phyloP scores from a whole-genome alignment of 768 basidiomycete species.

The Tricholoma sp. region DNA sequence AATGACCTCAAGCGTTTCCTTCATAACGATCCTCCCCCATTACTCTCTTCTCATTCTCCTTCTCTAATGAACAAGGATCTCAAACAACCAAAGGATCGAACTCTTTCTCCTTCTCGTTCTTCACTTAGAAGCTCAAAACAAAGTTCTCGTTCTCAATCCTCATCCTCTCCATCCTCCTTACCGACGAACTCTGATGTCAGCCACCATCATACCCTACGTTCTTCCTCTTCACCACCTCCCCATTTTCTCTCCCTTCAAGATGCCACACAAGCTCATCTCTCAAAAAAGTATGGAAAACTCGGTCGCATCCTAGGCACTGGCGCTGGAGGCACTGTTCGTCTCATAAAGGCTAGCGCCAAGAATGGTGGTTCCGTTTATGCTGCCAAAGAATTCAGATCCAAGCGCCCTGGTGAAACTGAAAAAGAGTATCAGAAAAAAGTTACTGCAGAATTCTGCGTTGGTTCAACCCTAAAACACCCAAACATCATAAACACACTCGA shows the following conservation, averaged over 20 bases:
- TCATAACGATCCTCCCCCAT: conserved; percentile 57
- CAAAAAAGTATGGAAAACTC: conserved; percentile 99
- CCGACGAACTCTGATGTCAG: conserved; percentile 3
- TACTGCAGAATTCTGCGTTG: conserved; percentile 98
- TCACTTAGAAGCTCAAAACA: conserved; percentile 14
- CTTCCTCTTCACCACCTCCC: conserved; percentile 29
- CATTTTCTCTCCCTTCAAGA: conserved; percentile 53
- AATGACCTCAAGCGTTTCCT: conserved; percentile 95
- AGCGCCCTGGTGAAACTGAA: conserved; percentile 81
- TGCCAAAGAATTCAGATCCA: conserved; percentile 95
- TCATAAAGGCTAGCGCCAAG: conserved; percentile 85
- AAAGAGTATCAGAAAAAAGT: conserved; percentile 99
- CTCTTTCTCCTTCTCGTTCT: conserved; percentile 28
- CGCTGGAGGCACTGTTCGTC: conserved; percentile 95
- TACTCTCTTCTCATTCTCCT: conserved; percentile 22
- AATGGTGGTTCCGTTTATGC: conserved; percentile 84
- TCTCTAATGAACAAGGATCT: conserved; percentile 25
- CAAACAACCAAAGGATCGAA: conserved; percentile 42
- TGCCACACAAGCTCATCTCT: conserved; percentile 83
- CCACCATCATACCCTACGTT: conserved; percentile 13
- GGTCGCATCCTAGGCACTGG: conserved; percentile 92
- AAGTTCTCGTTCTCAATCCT: conserved; percentile 19
- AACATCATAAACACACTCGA: conserved; percentile 99
- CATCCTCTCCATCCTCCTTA: conserved; percentile 8
- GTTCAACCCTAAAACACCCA: conserved; percentile 86